A percentile compares a stretch with the other conserved stretches of the same genome.
Evolutionary conservation across 2,329 filamentous ascomycete genomes (phyloP).

Genomic region (Ciborinia camelliae): DNA sequence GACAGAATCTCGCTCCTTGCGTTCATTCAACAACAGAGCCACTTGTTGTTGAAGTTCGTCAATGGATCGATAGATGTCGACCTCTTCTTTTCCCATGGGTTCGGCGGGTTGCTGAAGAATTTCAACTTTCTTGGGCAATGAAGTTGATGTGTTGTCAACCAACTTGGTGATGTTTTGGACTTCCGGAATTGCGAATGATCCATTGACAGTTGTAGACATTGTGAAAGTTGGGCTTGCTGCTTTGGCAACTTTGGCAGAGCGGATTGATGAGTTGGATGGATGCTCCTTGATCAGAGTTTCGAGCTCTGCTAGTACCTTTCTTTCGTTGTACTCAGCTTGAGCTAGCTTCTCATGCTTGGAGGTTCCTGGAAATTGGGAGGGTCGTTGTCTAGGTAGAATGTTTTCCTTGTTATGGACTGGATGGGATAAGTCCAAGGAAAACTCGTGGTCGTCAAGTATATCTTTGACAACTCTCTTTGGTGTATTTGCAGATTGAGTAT

Average conservation of each 20-base stretch:
- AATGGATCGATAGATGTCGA: constrained; percentile 11
- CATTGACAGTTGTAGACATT: constrained; percentile 10
- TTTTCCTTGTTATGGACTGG: constrained; percentile 26
- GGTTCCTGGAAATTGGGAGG: not conserved
- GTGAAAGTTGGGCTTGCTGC: constrained; percentile 12
- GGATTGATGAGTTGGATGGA: constrained; percentile 3
- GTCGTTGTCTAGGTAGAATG: constrained; percentile 23
- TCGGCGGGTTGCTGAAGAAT: not conserved
- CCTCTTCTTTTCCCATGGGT: constrained; percentile 10
- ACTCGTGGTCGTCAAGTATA: not conserved
- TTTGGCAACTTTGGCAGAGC: constrained; percentile 2
- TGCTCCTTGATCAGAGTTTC: constrained; percentile 14
- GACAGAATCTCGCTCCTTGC: constrained; percentile 5
- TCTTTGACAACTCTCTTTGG: constrained; percentile 16
- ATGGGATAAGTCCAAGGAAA: constrained; percentile 2
- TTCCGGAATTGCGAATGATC: constrained; percentile 8
- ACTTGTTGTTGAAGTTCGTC: constrained; percentile 15
- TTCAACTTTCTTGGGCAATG: not conserved
- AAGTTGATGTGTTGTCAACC: constrained; percentile 9
- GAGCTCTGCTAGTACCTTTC: constrained; percentile 12
- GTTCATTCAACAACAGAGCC: constrained; percentile 9
- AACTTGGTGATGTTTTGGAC: constrained; percentile 12
- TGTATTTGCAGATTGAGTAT: constrained; percentile 14
- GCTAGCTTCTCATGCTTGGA: constrained; percentile 1
- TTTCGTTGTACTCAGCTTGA: constrained; percentile 14